Evolutionary conservation across 116 monocot genomes (phyloP), one percentile per base, ranked within the genome.

Genomic region (Trichopus zeylanicus): DNA sequence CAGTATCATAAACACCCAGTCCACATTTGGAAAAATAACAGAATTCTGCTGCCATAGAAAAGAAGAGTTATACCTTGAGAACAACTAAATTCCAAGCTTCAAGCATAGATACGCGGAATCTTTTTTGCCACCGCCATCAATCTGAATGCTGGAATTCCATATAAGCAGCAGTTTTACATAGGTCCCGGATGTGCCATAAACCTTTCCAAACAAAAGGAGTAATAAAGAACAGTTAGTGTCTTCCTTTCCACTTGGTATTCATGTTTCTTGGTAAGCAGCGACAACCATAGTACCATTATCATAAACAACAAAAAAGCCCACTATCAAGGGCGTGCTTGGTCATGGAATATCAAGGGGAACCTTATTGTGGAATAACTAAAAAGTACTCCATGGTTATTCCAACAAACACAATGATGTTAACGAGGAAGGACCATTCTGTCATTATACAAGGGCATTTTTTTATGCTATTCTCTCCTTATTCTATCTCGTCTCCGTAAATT

Each of bases 101-200:
- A 60, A 94, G 86, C 67, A 89, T 68, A 25, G 94, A 94, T 29
- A 69, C 62, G 34, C 73, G 57, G 47, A 83, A 64, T 83, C 85
- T 66, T 72, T 70, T 64, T 89, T 73, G 53, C 68, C 80, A 59
- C 89, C 89, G 51, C 85, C 89, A 70, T 89, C 89, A 64, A 94
- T 94, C 56, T 86, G 79, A 67, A 94, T 80, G 60, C 66, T 86
- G 16, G 89, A 85, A 52, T 94, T 62, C 94, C 94, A 94, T 89
- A 94, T 94, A 7, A 94, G 80, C 63, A 94, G 64, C 89, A 94
- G 80, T 63, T 94, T 94, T 15, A 89, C 83, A 66, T 73, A 94
- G 86, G 89, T 85, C 72, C 94, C 75, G 34, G 89, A 94, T 21
- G 89, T 86, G 27, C 94, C 94, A 78, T 75, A 94, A 49, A 94